These are phyloP conservation scores for Cladosporium phlei DNA, from an alignment of 2,329 filamentous ascomycete species.

Conservation along the genomic window DNA sequence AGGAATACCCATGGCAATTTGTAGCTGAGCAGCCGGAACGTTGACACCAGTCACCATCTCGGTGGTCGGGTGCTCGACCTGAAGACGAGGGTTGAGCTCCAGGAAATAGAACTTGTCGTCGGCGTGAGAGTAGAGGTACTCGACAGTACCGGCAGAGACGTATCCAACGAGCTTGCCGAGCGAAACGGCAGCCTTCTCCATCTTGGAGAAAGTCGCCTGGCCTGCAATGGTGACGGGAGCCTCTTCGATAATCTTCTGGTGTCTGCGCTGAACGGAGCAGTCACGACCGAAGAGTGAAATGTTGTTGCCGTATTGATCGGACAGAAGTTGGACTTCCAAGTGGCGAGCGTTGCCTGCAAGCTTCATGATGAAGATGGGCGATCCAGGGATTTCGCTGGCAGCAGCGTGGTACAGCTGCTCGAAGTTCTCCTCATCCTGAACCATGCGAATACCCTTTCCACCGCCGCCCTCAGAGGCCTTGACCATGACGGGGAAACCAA, in stretches of 20 bases:
- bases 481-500: conserved; percentile 99
- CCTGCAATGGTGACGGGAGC: conserved; percentile 96
- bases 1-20: conserved; percentile 97
- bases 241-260: conserved; percentile 99
- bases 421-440: conserved; percentile 78
- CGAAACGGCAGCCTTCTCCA: conserved; percentile 95
- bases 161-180: conserved; percentile 93
- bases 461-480: conserved; percentile 99
- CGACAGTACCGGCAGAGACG: conserved; percentile 96
- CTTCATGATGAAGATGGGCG: conserved; percentile 99
- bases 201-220: conserved; percentile 80
- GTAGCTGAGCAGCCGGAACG: conserved; percentile 91
- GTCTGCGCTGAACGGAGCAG: conserved; percentile 94
- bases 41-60: conserved; percentile 99
- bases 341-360: conserved; percentile 92
- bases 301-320: conserved; percentile 99
- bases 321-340: conserved; percentile 93
- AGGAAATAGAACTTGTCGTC: conserved; percentile 99
- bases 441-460: conserved; percentile 98
- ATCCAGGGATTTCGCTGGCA: conserved; percentile 94
- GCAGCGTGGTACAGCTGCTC: conserved; percentile 87
- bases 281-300: conserved; percentile 98
- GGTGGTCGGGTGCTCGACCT: conserved; percentile 98
- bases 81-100: conserved; percentile 95
- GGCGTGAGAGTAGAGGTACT: conserved; percentile 96